Conservation (phyloP, 2,329 filamentous ascomycete genomes). For the Diaporthe australafricana region DNA sequence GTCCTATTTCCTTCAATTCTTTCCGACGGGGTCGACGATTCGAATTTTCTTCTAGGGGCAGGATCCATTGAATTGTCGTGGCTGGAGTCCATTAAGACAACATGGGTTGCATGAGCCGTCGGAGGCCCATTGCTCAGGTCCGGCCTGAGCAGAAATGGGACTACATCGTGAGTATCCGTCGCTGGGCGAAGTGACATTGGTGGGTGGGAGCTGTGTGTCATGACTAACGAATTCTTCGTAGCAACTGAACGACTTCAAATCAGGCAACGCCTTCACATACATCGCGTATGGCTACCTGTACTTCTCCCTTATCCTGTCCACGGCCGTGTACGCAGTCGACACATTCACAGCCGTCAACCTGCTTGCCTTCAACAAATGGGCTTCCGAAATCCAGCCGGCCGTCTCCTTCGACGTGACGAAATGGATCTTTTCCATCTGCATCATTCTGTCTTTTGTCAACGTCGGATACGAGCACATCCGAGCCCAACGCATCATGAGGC, state of each 20-base stretch:
- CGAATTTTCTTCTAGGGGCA: conserved; percentile 34
- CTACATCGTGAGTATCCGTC: conserved; percentile 76
- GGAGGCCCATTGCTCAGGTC: conserved; percentile 72
- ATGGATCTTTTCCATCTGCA: conserved; percentile 95
- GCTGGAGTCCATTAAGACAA: conserved; percentile 43
- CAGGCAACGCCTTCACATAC: conserved; percentile 79
- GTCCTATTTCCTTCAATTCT: conserved; percentile 34
- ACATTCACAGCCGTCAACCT: conserved; percentile 94
- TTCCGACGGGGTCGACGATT: conserved; percentile 42
- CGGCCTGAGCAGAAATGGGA: conserved; percentile 93
- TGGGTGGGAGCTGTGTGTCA: not conserved
- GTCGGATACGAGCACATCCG: conserved; percentile 83
- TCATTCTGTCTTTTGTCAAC: conserved; percentile 89
- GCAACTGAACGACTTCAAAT: conserved; percentile 80
- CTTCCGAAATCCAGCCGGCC: conserved; percentile 81
- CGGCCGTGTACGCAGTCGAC: conserved; percentile 90
- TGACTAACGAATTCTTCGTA: conserved; percentile 46
- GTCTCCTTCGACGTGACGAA: conserved; percentile 84
- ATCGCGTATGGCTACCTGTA: conserved; percentile 89
- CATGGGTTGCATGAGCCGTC: conserved; percentile 76
- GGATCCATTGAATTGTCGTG: conserved; percentile 33
- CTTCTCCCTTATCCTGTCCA: conserved; percentile 80
- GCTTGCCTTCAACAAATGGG: conserved; percentile 89
- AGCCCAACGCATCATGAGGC: conserved; percentile 82
- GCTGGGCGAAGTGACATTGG: not conserved